Evolutionary conservation across 1,284 basidiomycete genomes (phyloP), one percentile per base, ranked within the genome.

Genomic region (Takashimella koratensis): DNA sequence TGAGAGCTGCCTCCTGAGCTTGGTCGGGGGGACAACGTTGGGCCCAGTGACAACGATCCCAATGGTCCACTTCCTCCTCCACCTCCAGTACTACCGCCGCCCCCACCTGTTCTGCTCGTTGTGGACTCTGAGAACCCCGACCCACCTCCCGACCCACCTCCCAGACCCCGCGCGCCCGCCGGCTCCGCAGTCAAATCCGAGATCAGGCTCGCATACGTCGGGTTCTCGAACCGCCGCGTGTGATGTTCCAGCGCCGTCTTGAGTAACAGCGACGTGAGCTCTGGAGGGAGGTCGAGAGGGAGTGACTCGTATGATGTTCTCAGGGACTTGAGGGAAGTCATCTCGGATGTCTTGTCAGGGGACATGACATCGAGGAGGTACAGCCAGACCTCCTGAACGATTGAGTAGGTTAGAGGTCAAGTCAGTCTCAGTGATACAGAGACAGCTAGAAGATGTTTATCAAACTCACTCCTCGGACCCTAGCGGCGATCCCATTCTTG

Each of bases 131-230:
- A 8, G 30, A 8, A 8, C 8, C 30, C 30, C 16, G 16, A 8
- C 16, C 8, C 30, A 36, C 30, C 30, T 8, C 10, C 10, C 8
- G 16, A 8, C 8, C 30, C 16, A 16, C 30, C 16, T 36, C 30
- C 30, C 16, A 8, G 10, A 36, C 30, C 30, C 8, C 10, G 10
- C 10, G 16, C 8, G 10, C 30, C 30, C 10, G 8, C 44, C 13
- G 54, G 56, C 44, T 73, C 70, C 8, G 70, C 66, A 0, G 73
- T 75, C 20, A 75, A 56, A 19, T 64, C 60, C 3, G 65, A 63
- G 57, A 75, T 75, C 25, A 75, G 53, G n/a, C 62, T 62, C 13
- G 71, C 73, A 54, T 75, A 75, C 8, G 73, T 75, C 40, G 71
- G 69, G 49, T 66, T 68, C 49, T 64, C 60, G 60, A 75, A 75